Evolutionary conservation across 2,329 filamentous ascomycete species (phyloP).

Genomic region (Diaporthe sp.): DNA sequence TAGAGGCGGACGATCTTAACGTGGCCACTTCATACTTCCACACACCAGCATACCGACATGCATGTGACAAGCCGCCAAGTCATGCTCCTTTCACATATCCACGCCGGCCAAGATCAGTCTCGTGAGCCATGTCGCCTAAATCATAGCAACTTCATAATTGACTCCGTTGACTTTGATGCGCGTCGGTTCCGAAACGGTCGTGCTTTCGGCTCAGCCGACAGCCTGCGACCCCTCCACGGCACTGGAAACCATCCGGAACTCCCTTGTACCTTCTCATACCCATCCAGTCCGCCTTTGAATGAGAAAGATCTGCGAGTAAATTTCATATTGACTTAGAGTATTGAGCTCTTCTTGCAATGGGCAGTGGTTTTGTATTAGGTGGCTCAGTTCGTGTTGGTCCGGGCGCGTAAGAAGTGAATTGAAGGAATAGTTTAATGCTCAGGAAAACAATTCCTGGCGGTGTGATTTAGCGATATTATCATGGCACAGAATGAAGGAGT

Average conservation of each 20-base stretch:
- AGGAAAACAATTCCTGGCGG: background rate
- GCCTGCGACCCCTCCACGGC: constrained; percentile 8
- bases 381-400: background rate
- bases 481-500: background rate
- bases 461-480: background rate
- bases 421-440: background rate
- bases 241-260: constrained; percentile 17
- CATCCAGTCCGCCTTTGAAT: constrained; percentile 7
- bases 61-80: background rate
- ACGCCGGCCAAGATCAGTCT: background rate
- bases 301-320: constrained; percentile 2
- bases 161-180: constrained; percentile 9
- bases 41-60: too few species aligned
- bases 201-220: background rate
- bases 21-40: background rate
- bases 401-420: background rate
- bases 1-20: background rate
- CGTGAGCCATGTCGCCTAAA: too few species aligned
- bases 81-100: background rate
- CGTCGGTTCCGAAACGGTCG: background rate
- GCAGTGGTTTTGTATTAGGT: background rate
- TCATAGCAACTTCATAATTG: background rate
- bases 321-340: background rate
- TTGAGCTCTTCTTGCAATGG: background rate
- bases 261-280: constrained; percentile 10